Evolutionary conservation across 2,329 filamentous ascomycete genomes (phyloP), one percentile per base, ranked within the genome.

Genomic region (Dactylellina cionopaga): DNA sequence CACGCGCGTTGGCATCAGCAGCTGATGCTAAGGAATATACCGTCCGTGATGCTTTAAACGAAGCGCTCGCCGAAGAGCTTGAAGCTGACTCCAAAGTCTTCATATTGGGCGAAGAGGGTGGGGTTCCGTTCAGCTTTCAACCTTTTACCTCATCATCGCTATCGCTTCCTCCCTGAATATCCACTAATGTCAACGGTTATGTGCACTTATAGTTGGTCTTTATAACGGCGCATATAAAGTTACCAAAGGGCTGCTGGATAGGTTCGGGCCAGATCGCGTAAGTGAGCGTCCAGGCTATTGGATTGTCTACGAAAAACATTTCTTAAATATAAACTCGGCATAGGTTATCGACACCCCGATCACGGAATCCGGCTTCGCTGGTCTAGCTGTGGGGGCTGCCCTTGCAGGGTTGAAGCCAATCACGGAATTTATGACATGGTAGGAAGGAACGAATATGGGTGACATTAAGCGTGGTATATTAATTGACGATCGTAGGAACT

Each of bases 211-310:
- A 74, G 69, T 74, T 19, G 68, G 44, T 63, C 69, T 68, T 31
- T 70, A 99, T 86, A 99, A 99, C 83, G 95, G 95, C 86, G 94
- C 94, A 80, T 99, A 99, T 89, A 99, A 99, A 85, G 94, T 99
- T 81, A 99, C 95, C 79, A 97, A 96, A 86, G 95, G 95, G 77
- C 88, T 99, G 75, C 83, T 98, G 79, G 95, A 99, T 84, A 91
- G 94, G 79, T 99, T 99, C 81, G 95, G 95, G 78, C 93, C 96
- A 75, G 96, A 94, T 87, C 88, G 95, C 81, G 74, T 75, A 51
- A 47, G 59, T 55, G 10, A 35, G 37, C 13, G n/a, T n/a, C n/a
- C n/a, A n/a, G n/a, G n/a, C 6, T 15, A 27, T 31, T 24, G 10
- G 5, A 37, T 37, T 37, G 15, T 11, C 5, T 4, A 22, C 1